Percentiles rank a stretch among this genome's conserved stretches.
Evolutionary conservation across 2,329 filamentous ascomycete species (phyloP).

Genomic region (Neonectria neomacrospora): DNA sequence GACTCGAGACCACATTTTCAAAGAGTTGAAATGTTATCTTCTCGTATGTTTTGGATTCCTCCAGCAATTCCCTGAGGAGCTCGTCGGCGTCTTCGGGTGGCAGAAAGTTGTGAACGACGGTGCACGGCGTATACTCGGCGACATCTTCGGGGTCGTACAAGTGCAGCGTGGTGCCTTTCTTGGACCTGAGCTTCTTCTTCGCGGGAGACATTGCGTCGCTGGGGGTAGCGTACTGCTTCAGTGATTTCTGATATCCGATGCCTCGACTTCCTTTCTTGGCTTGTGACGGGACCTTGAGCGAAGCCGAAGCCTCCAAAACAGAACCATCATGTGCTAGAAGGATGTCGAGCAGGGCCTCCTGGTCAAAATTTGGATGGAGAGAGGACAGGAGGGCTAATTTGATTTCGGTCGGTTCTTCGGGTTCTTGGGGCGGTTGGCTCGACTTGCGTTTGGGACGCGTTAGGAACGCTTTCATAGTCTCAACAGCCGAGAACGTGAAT

Average conservation of each 20-base stretch:
- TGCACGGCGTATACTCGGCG: conserved; percentile 86
- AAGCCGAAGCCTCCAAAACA: conserved; percentile 71
- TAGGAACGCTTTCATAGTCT: conserved; percentile 68
- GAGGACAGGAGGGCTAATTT: conserved; percentile 89
- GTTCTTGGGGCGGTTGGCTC: conserved; percentile 49
- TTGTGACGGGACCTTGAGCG: conserved; percentile 55
- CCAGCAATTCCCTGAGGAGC: conserved; percentile 79
- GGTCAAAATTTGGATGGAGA: conserved; percentile 71
- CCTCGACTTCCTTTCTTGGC: conserved; percentile 50
- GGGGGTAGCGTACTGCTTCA: conserved; percentile 61
- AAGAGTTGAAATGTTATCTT: conserved; percentile 85
- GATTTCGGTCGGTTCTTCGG: conserved; percentile 86
- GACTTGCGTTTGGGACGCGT: conserved; percentile 63
- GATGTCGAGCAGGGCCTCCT: conserved; percentile 79
- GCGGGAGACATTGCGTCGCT: conserved; percentile 29
- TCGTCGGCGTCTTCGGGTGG: conserved; percentile 75
- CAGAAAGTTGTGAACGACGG: conserved; percentile 92
- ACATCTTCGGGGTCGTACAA: conserved; percentile 86
- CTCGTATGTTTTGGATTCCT: conserved; percentile 77
- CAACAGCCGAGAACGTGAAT: background rate
- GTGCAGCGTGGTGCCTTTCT: conserved; percentile 84
- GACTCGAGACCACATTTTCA: conserved; percentile 84
- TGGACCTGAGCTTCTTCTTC: conserved; percentile 69
- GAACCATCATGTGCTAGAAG: conserved; percentile 82
- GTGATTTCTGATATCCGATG: conserved; percentile 71